phyloP scores from a whole-genome alignment of 768 basidiomycete genomes.

The Lepiota venenata region DNA sequence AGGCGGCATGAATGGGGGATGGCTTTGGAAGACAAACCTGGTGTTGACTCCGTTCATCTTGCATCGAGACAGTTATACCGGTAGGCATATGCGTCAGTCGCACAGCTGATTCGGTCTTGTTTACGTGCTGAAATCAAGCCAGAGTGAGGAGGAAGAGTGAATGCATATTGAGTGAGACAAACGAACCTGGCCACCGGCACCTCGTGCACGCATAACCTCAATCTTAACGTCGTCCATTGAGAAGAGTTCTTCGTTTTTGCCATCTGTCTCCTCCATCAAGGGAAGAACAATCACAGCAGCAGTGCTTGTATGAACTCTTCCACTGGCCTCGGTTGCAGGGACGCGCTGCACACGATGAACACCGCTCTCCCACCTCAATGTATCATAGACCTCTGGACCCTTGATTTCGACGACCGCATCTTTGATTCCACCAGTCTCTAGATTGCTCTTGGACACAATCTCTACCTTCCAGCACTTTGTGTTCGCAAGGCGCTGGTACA shows the following conservation, averaged over 20 bases:
- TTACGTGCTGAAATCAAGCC: constrained; percentile 70
- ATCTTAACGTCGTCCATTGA: constrained; percentile 82
- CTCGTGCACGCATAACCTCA: constrained; percentile 96
- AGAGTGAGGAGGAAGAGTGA: neutral
- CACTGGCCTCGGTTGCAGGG: constrained; percentile 85
- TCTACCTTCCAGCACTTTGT: constrained; percentile 55
- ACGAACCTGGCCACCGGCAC: constrained; percentile 90
- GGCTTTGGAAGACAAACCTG: constrained; percentile 48
- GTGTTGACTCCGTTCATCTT: constrained; percentile 96
- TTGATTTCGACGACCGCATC: constrained; percentile 81
- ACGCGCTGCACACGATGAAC: constrained; percentile 96
- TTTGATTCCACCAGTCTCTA: constrained; percentile 63
- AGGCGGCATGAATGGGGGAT: neutral
- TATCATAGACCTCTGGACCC: constrained; percentile 75
- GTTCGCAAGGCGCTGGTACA: constrained; percentile 75
- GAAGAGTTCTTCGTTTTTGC: constrained; percentile 61
- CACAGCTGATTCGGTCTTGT: constrained; percentile 97
- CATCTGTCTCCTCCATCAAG: constrained; percentile 61
- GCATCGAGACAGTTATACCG: constrained; percentile 95
- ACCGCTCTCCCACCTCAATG: constrained; percentile 86
- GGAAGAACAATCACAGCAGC: constrained; percentile 87
- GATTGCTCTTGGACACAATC: constrained; percentile 55
- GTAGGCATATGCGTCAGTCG: constrained; percentile 90
- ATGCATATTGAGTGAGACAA: neutral
- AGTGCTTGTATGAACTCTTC: constrained; percentile 90